Percentiles rank a stretch among this genome's conserved stretches.
Conservation (phyloP, 2,329 filamentous ascomycete species). For the Lasiodiplodia gonubiensis region DNA sequence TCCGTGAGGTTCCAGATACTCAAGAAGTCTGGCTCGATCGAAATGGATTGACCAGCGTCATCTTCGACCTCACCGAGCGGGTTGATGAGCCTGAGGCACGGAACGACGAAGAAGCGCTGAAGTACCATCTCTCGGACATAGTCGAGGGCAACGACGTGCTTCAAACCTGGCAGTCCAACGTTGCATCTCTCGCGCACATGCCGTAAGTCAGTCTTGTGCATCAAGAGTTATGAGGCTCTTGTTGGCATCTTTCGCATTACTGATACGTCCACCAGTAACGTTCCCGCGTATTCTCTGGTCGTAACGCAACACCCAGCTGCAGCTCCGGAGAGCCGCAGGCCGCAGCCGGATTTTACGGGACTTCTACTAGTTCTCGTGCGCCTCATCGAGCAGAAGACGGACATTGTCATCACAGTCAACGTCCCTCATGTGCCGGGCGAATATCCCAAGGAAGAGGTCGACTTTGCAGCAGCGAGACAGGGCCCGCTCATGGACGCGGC, state of each 20-base stretch:
- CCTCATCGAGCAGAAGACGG: slow-evolving; percentile 72
- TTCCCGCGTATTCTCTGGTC: slow-evolving; percentile 71
- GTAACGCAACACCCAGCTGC: slow-evolving; percentile 59
- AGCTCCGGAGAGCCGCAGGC: slow-evolving; percentile 30
- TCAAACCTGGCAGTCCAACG: slow-evolving; percentile 41
- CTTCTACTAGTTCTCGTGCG: slow-evolving; percentile 80
- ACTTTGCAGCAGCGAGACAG: slow-evolving; percentile 67
- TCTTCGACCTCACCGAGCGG: slow-evolving; percentile 88
- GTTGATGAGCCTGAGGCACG: slow-evolving; percentile 66
- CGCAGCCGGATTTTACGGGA: slow-evolving; percentile 65
- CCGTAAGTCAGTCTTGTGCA: slow-evolving; percentile 40
- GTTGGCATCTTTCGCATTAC: neutral
- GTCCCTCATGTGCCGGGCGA: slow-evolving; percentile 80
- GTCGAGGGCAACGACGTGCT: slow-evolving; percentile 45
- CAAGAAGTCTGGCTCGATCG: slow-evolving; percentile 92
- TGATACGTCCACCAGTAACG: slow-evolving; percentile 40
- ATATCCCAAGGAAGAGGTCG: slow-evolving; percentile 74
- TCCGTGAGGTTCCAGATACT: slow-evolving; percentile 80
- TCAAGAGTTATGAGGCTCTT: neutral
- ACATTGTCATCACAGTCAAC: slow-evolving; percentile 85
- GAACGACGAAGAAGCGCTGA: slow-evolving; percentile 69
- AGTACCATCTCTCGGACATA: slow-evolving; percentile 58
- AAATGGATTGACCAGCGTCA: slow-evolving; percentile 82
- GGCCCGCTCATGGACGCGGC: slow-evolving; percentile 69
- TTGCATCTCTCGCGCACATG: slow-evolving; percentile 41